Base-by-base conservation (phyloP, 176 grass and related monocot genomes). In the Neostapfia colusana region DNA sequence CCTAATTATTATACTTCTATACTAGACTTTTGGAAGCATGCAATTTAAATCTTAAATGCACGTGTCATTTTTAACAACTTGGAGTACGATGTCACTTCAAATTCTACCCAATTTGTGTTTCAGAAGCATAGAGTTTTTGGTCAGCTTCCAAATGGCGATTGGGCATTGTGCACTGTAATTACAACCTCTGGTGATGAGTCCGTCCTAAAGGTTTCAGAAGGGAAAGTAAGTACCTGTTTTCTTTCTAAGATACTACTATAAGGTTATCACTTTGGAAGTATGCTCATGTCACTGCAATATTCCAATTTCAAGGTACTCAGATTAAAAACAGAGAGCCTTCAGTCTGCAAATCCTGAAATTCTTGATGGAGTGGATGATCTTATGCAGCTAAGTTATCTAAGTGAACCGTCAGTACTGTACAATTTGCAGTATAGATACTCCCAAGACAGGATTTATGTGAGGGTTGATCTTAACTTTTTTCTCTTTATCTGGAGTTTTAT, bases 321-420 rank as follows among this genome's bases (percentile, higher is more conserved):
- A 77, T 41, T 90, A 63, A 90, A 89, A 82, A 90, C 85, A 7
- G 95, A 99, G 37, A 87, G 77, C 80, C 89, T 99, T 71, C 76
- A 95, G 82, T 80, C 85, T 74, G 87, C 95, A 68, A 99, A 99
- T 77, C 95, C 95, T 58, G 95, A 99, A 92, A 99, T 99, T 89
- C 96, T 99, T 18, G 86, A 99, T 59, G 96, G 96, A 74, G 92
- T 95, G 62, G 92, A 95, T 50, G 89, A 99, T 84, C 91, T 99
- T 53, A 99, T 99, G 96, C 96, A 99, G 49, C 87, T 99, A 31
- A 99, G 96, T 85, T 99, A 99, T 90, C 83, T 99, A 78, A 87
- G 93, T 73, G 95, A 99, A 78, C 89, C 95, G 67, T 95, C 95
- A 27, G 95, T 99, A 38, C 72, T 99, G 73, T 90, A 95, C 81